A percentile compares a stretch with the other conserved stretches of the same genome.
Conservation (phyloP, 192 early-diverging fungal genomes). For the Coemansia sp. region DNA sequence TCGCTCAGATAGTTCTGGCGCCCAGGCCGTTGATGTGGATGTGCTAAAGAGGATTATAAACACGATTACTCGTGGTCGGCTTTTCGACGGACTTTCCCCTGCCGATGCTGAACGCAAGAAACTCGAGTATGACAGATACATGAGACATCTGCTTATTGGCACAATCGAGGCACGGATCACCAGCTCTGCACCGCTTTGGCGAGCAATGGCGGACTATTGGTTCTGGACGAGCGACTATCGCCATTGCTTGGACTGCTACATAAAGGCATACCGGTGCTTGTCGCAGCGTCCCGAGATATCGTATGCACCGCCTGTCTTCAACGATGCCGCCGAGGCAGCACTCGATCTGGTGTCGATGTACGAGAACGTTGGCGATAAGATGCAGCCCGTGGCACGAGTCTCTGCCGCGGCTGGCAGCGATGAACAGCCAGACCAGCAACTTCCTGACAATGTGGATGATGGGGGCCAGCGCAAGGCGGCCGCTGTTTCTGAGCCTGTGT, state of each 20-base stretch:
- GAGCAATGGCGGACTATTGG: constrained; percentile 74
- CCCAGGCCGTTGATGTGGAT: constrained; percentile 79
- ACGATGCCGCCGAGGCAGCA: constrained; percentile 66
- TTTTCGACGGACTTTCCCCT: constrained; percentile 18
- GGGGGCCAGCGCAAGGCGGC: constrained; percentile 36
- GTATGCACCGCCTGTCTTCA: constrained; percentile 71
- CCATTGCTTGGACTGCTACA: constrained; percentile 73
- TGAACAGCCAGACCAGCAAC: constrained; percentile 30
- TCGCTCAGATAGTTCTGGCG: constrained; percentile 60
- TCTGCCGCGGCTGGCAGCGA: constrained; percentile 23
- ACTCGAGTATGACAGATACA: constrained; percentile 15
- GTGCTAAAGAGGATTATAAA: constrained; percentile 73
- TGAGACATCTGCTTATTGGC: constrained; percentile 67
- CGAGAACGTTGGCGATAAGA: constrained; percentile 66
- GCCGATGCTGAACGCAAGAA: constrained; percentile 57
- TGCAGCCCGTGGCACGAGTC: constrained; percentile 41
- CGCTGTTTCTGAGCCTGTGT: constrained; percentile 58
- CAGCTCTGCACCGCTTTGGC: constrained; percentile 73
- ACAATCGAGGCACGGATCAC: constrained; percentile 79
- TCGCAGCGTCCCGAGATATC: constrained; percentile 75
- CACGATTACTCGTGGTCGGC: constrained; percentile 58
- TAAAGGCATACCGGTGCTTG: constrained; percentile 83
- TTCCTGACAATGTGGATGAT: constrained; percentile 7
- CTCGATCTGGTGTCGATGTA: constrained; percentile 81
- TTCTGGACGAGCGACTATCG: constrained; percentile 63